Evolutionary conservation across 1,284 basidiomycete genomes (phyloP), one percentile per base, ranked within the genome.

Genomic region (Phellinidium pouzarii): DNA sequence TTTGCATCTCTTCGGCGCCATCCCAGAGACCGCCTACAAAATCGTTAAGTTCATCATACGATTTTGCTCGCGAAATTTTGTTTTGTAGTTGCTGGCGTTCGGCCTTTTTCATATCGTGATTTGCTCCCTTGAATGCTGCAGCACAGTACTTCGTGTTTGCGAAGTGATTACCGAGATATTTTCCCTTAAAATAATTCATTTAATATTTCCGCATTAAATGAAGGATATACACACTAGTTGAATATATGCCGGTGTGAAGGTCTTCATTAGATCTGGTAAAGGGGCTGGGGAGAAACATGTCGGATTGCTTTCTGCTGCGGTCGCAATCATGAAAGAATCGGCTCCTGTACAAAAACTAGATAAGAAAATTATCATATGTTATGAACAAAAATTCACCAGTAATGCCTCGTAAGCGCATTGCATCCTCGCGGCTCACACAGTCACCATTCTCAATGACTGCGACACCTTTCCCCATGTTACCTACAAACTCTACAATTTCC

Each of bases 381-480:
- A 48, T 11, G 34, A 34, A 3, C 47, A 4, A 17, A 19, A 42
- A 67, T 72, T 25, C 61, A 82, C 92, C 87, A 17, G 94, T 96
- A 12, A 82, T 67, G 53, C 77, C 71, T 54, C 86, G 79, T 54
- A 96, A 80, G 42, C 81, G 74, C 53, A 82, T 80, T 48, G 88
- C 87, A 62, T 95, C 93, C 54, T 84, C 77, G 65, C 78, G 86
- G 1, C 84, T 85, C 50, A 80, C 73, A 59, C 92, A 95, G 66
- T 99, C 95, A 0, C 96, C 96, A 66, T 99, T 99, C 69, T 91
- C 91, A 31, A 94, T 78, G 11, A 99, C 84, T 1, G 94, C 86
- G 20, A 97, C 77, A 12, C 81, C 84, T 59, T 75, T 79, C 0
- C 80, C 84, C 68, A 85, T 74, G 2, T 71, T 71, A 51, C 80